Percentiles rank a stretch among this genome's conserved stretches.
These are phyloP conservation scores for Cephaloascus fragrans DNA, from an alignment of 805 yeast species.

Conservation along the genomic window DNA sequence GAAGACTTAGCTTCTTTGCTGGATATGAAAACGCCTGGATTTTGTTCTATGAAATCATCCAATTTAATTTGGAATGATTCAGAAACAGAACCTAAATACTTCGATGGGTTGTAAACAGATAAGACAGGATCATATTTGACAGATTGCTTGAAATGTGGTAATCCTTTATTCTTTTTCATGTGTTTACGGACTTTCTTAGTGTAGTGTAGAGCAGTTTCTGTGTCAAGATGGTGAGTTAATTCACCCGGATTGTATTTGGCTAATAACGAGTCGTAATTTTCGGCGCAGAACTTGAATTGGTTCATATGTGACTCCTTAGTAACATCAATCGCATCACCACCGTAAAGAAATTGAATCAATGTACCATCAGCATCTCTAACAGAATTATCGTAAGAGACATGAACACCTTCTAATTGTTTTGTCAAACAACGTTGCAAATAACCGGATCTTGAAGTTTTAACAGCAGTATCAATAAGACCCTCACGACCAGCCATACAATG, in stretches of 20 bases:
- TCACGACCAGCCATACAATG: constrained; percentile 99
- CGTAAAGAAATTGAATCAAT: constrained; percentile 88
- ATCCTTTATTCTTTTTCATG: constrained; percentile 48
- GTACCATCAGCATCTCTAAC: constrained; percentile 95
- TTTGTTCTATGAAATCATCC: constrained; percentile 54
- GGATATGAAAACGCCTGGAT: constrained; percentile 45
- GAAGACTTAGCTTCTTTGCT: constrained; percentile 34
- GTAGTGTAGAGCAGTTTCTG: constrained; percentile 72
- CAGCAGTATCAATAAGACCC: constrained; percentile 99
- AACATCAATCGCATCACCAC: constrained; percentile 95
- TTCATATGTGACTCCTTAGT: constrained; percentile 91
- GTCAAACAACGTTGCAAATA: constrained; percentile 97
- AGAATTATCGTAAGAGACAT: constrained; percentile 85
- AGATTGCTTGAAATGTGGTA: constrained; percentile 55
- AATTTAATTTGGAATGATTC: constrained; percentile 78
- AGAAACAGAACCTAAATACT: constrained; percentile 86
- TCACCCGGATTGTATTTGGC: constrained; percentile 81
- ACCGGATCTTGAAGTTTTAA: constrained; percentile 96
- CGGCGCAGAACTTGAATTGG: constrained; percentile 87
- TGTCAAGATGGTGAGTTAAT: constrained; percentile 63
- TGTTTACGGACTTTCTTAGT: constrained; percentile 74
- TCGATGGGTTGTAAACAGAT: constrained; percentile 78
- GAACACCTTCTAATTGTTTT: constrained; percentile 96
- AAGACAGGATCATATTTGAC: constrained; percentile 81
- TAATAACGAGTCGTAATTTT: constrained; percentile 79